phyloP scores from a whole-genome alignment of 371 early-diverging fungal genomes.

The Coemansia sp. region DNA sequence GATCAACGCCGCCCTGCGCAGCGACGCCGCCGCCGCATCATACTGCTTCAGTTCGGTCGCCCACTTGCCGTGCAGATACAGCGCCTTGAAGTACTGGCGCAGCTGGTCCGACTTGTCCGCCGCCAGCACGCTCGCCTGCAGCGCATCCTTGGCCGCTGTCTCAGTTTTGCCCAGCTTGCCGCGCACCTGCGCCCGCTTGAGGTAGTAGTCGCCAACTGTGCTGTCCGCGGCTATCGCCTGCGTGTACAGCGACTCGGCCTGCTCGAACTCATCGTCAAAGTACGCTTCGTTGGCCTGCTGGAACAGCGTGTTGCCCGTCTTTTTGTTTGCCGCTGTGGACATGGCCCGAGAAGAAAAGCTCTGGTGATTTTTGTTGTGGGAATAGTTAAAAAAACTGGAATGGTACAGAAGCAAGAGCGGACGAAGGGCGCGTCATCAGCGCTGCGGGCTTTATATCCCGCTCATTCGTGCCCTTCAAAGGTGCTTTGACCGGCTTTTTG shows the following conservation, averaged over 20 bases:
- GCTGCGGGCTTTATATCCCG: too few species aligned
- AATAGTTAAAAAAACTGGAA: too few species aligned
- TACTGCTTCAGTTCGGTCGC: conserved; percentile 33
- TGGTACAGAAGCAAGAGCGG: too few species aligned
- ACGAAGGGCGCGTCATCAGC: too few species aligned
- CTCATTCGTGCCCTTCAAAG: too few species aligned
- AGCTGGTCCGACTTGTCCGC: conserved; percentile 55
- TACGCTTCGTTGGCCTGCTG: conserved; percentile 60
- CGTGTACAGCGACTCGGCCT: conserved; percentile 57
- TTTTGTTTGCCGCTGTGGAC: conserved; percentile 5
- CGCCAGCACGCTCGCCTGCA: conserved; percentile 58
- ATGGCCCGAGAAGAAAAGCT: too few species aligned
- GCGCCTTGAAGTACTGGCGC: conserved; percentile 65
- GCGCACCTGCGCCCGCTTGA: conserved; percentile 61
- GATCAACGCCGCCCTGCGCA: conserved; percentile 37
- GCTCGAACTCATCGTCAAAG: conserved; percentile 60
- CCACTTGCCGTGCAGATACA: conserved; percentile 60
- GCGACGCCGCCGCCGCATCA: conserved; percentile 39
- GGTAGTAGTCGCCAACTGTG: conserved; percentile 58
- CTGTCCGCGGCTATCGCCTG: conserved; percentile 57
- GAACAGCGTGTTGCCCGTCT: conserved; percentile 50
- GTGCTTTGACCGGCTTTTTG: too few species aligned
- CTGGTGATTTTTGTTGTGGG: too few species aligned
- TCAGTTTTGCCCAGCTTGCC: conserved; percentile 60
- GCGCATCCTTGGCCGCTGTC: conserved; percentile 64